phyloP scores from a whole-genome alignment of 2,329 filamentous ascomycete species.

The Pseudocercospora ulei region DNA sequence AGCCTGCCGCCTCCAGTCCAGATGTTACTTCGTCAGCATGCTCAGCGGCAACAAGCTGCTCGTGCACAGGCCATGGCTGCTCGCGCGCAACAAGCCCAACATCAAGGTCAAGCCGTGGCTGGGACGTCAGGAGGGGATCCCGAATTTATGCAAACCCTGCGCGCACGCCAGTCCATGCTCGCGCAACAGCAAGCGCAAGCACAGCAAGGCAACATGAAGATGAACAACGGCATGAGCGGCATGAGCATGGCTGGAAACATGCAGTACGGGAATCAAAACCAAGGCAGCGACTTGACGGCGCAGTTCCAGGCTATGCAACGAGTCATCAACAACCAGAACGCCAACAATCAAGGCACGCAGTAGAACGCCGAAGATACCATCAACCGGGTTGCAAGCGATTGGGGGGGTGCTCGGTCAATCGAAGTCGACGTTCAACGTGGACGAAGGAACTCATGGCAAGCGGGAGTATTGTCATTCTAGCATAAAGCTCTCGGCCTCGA shows the following conservation, averaged over 20 bases:
- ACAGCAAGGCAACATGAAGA: conserved; percentile 17
- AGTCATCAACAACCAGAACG: conserved; percentile 21
- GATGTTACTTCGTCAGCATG: conserved; percentile 21
- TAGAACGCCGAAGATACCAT: no score
- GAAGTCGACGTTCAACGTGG: no score
- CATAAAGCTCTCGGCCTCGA: no score
- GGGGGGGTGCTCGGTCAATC: no score
- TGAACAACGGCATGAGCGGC: conserved; percentile 13
- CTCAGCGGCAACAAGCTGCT: conserved; percentile 22
- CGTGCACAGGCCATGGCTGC: conserved; percentile 23
- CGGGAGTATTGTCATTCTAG: no score
- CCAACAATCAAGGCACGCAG: conserved; percentile 13
- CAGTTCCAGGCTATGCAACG: conserved; percentile 31
- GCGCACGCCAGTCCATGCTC: conserved; percentile 29
- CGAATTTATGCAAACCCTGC: conserved; percentile 33
- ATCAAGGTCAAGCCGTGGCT: conserved; percentile 20
- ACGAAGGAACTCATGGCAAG: no score
- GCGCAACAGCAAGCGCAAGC: conserved; percentile 20
- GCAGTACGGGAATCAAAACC: conserved; percentile 19
- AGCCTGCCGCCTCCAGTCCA: conserved; percentile 20
- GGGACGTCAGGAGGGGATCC: conserved; percentile 22
- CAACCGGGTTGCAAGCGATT: no score
- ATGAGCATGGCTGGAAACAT: conserved; percentile 24
- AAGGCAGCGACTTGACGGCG: conserved; percentile 21
- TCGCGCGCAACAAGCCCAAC: conserved; percentile 20